Conservation (phyloP, 805 yeast genomes). For the Hanseniaspora mollemarum region DNA sequence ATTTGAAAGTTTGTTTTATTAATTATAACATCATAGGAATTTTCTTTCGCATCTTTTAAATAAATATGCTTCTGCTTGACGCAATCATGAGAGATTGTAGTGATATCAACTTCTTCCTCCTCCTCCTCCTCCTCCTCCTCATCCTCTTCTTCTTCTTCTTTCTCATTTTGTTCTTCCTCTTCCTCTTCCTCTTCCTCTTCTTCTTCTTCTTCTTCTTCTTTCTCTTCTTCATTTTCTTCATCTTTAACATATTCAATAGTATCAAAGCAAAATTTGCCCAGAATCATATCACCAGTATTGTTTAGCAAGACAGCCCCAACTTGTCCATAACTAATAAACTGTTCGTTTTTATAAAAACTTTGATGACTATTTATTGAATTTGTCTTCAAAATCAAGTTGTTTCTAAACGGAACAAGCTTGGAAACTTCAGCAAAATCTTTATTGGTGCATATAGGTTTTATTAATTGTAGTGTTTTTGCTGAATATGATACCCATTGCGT, state of each 20-base stretch:
- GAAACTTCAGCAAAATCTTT: neutral
- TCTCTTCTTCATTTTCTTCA: neutral
- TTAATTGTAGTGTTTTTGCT: neutral
- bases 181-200: neutral
- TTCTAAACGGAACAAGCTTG: neutral
- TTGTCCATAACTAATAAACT: neutral
- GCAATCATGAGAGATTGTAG: neutral
- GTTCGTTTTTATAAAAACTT: neutral
- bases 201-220: neutral
- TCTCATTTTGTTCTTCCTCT: neutral
- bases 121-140: slow-evolving; percentile 1
- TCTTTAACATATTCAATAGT: neutral
- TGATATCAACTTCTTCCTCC: neutral
- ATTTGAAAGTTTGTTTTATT: neutral
- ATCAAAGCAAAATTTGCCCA: neutral
- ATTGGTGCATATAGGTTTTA: neutral
- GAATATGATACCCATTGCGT: neutral
- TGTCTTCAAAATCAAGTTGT: slow-evolving; percentile 8
- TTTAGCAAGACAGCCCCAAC: neutral
- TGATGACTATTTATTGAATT: neutral
- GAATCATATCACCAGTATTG: neutral
- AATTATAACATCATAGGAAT: neutral
- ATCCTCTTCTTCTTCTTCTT: neutral
- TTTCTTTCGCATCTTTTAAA: slow-evolving; percentile 1
- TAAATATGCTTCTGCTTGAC: neutral